Evolutionary conservation across 495 filamentous ascomycete genomes (phyloP).

Genomic region (Aeminium ludgeri): DNA sequence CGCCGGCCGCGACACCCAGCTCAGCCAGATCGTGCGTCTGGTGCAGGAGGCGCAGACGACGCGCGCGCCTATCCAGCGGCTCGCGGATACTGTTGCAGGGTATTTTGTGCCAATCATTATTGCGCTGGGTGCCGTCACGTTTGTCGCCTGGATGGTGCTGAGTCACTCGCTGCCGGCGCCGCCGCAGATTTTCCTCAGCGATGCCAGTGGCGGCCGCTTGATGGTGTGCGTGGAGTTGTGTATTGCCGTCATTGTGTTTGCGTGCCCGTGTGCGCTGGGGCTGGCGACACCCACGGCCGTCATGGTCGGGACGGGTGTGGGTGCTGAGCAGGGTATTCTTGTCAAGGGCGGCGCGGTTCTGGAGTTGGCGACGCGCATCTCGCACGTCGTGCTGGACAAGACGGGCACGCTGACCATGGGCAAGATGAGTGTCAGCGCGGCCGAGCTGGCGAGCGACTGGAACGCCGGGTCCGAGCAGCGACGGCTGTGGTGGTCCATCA

Average conservation of each 20-base stretch:
- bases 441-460: constrained; percentile 52
- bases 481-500: constrained; percentile 81
- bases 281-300: constrained; percentile 91
- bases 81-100: constrained; percentile 82
- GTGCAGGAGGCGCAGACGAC: constrained; percentile 94
- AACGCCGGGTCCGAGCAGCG: constrained; percentile 46
- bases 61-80: constrained; percentile 82
- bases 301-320: constrained; percentile 95
- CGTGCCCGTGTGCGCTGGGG: constrained; percentile 89
- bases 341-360: constrained; percentile 91
- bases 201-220: constrained; percentile 65
- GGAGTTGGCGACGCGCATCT: constrained; percentile 82
- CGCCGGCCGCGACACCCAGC: constrained; percentile 84
- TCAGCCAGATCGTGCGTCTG: constrained; percentile 93
- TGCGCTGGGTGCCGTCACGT: constrained; percentile 66
- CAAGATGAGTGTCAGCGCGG: constrained; percentile 75
- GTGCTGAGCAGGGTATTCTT: constrained; percentile 91
- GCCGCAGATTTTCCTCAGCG: constrained; percentile 74
- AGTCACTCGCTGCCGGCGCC: constrained; percentile 67
- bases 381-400: constrained; percentile 95
- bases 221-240: constrained; percentile 97
- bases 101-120: constrained; percentile 90
- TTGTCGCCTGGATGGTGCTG: constrained; percentile 85
- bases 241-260: constrained; percentile 97
- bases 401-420: constrained; percentile 91